Conservation (phyloP, 306 rosid species). For the Pachyrhizus erosus region DNA sequence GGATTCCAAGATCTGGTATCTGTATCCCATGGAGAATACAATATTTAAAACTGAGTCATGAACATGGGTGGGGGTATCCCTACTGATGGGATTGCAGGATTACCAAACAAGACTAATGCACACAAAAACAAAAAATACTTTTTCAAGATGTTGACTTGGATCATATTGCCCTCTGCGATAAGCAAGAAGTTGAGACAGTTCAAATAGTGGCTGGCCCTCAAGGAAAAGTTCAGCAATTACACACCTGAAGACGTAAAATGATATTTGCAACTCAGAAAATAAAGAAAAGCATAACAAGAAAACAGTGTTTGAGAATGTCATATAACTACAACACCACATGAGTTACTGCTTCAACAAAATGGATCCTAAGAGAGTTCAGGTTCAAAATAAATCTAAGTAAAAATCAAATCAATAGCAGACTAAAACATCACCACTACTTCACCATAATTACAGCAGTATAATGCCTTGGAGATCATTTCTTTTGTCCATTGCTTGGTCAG, state of each 20-base stretch:
- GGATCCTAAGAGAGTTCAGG: conserved; percentile 25
- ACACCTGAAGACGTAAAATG: conserved; percentile 67
- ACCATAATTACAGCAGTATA: conserved; percentile 24
- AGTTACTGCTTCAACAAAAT: conserved; percentile 21
- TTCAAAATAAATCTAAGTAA: conserved; percentile 5
- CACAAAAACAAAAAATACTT: conserved; percentile 54
- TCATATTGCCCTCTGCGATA: conserved; percentile 99
- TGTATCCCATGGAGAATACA: conserved; percentile 51
- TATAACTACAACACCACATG: neutral
- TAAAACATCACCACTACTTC: conserved; percentile 35
- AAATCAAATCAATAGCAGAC: conserved; percentile 28
- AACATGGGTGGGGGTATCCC: neutral
- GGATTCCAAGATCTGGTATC: conserved; percentile 93
- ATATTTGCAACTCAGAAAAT: conserved; percentile 39
- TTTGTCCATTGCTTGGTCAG: conserved; percentile 1
- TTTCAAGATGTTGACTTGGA: conserved; percentile 93
- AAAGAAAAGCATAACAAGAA: conserved; percentile 5
- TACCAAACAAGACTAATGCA: conserved; percentile 20
- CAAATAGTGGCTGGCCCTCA: conserved; percentile 97
- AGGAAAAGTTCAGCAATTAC: conserved; percentile 99
- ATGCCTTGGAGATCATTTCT: conserved; percentile 20
- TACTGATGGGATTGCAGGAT: conserved; percentile 12
- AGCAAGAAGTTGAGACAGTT: conserved; percentile 93
- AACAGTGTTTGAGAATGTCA: neutral
- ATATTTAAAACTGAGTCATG: conserved; percentile 28